Conservation (phyloP, 306 rosid species). For the Echinosophora koreensis region DNA sequence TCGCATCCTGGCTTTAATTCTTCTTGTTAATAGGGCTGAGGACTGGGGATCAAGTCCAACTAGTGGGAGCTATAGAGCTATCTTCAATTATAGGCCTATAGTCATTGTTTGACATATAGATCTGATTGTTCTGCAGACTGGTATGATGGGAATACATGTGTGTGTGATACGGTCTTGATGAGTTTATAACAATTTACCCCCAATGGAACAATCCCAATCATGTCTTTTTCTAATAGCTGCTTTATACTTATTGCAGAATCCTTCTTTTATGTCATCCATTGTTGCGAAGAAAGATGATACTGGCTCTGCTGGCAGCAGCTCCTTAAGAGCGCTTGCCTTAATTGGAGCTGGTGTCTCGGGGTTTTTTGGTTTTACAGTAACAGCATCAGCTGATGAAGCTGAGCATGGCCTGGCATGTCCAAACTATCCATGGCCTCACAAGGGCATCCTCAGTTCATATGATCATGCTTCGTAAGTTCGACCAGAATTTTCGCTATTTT, state of each 20-base stretch:
- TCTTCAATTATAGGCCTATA: constrained; percentile 22
- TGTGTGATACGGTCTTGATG: background rate
- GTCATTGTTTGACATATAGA: constrained; percentile 16
- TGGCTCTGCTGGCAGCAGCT: constrained; percentile 65
- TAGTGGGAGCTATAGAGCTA: constrained; percentile 35
- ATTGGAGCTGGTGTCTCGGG: constrained; percentile 92
- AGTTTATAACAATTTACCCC: constrained; percentile 3
- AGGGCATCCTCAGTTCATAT: constrained; percentile 95
- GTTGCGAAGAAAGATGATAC: constrained; percentile 63
- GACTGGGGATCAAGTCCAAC: background rate
- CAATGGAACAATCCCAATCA: background rate
- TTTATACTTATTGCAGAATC: constrained; percentile 55
- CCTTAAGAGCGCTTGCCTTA: constrained; percentile 86
- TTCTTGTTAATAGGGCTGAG: background rate
- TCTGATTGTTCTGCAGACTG: constrained; percentile 5
- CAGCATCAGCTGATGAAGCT: constrained; percentile 95
- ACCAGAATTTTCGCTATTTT: background rate
- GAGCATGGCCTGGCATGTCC: constrained; percentile 95
- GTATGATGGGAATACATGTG: background rate
- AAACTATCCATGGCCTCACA: constrained; percentile 98
- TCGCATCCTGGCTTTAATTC: constrained; percentile 3
- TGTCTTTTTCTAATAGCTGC: constrained; percentile 29
- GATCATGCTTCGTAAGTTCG: constrained; percentile 94
- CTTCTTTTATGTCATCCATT: constrained; percentile 64
- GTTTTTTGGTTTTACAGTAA: constrained; percentile 75